Conservation (phyloP, 768 basidiomycete genomes). For the Clavaria fumosa region DNA sequence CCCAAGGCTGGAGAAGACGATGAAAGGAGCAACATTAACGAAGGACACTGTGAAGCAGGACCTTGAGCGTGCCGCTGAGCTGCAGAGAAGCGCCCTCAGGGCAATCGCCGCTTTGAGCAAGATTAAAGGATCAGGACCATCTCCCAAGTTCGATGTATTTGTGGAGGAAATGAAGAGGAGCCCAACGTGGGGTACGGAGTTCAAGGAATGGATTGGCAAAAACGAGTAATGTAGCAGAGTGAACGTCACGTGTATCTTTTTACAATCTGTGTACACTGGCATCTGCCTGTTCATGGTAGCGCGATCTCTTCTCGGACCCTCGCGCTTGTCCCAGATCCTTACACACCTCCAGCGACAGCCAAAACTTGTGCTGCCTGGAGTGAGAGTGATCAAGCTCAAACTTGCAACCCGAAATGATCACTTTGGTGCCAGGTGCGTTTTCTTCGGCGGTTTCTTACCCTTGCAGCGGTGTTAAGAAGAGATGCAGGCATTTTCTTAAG, state of each 20-base stretch:
- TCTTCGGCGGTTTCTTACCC: neutral
- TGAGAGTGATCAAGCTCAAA: no score
- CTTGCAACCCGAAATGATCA: slow-evolving; percentile 52
- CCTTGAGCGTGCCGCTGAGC: slow-evolving; percentile 71
- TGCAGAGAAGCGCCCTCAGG: slow-evolving; percentile 80
- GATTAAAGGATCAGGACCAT: slow-evolving; percentile 45
- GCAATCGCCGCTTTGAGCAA: slow-evolving; percentile 80
- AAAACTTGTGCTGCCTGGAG: no score
- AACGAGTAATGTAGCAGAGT: no score
- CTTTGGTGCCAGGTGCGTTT: slow-evolving; percentile 53
- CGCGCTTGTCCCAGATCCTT: no score
- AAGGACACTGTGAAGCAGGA: slow-evolving; percentile 97
- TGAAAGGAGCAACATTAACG: slow-evolving; percentile 77
- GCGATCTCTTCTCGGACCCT: no score
- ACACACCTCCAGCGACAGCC: no score
- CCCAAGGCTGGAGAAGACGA: slow-evolving; percentile 70
- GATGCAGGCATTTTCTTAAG: slow-evolving; percentile 56
- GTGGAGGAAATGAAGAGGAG: slow-evolving; percentile 60
- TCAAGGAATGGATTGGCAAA: slow-evolving; percentile 40
- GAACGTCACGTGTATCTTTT: no score
- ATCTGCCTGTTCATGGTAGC: no score
- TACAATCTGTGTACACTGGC: no score
- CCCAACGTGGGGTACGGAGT: slow-evolving; percentile 51
- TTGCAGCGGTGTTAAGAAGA: neutral
- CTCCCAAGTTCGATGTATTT: slow-evolving; percentile 64